Evolutionary conservation across 768 basidiomycete genomes (phyloP), one percentile per base, ranked within the genome.

Genomic region (Boletus rex-veris): DNA sequence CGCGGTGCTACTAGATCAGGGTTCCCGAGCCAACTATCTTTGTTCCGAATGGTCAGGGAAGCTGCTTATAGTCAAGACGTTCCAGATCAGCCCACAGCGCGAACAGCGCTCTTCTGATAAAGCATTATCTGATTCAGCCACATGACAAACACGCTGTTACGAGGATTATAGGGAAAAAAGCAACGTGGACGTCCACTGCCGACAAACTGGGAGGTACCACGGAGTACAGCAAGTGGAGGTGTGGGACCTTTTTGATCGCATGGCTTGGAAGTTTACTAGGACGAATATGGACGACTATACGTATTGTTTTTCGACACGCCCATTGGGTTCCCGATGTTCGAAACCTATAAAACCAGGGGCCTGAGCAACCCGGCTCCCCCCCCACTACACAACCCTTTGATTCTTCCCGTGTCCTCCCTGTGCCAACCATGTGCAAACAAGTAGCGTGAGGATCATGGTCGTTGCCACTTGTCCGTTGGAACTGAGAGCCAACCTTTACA

Each of bases 381-480:
- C 57, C 44, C 35, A 35, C 45, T 45, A 48, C 56, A 43, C 41
- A 36, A n/a, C 15, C 53, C 46, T 49, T 43, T 46, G 11, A 30
- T 15, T 30, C 21, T 16, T 48, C 50, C 57, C 45, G 31, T 26
- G 15, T 30, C 48, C 28, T 31, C 38, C 44, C 45, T 45, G 19
- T 37, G 31, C 24, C 40, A 44, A 65, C 41, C 52, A 90, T 90
- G 88, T 90, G 88, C 68, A 81, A 75, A 75, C 82, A 82, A 71
- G 76, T 89, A 70, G 85, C 88, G 88, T 90, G 73, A 63, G 87
- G 80, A 51, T 21, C 37, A 48, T 30, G 14, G n/a, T 60, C 44
- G 11, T 54, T 28, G 16, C 48, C 42, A 26, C 36, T 12, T 36
- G 5, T 3, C 31, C 21, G 14, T 37, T 15, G 16, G 37, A 54